Base-by-base conservation (phyloP, 1,284 basidiomycete species). In the Puccinia horiana region DNA sequence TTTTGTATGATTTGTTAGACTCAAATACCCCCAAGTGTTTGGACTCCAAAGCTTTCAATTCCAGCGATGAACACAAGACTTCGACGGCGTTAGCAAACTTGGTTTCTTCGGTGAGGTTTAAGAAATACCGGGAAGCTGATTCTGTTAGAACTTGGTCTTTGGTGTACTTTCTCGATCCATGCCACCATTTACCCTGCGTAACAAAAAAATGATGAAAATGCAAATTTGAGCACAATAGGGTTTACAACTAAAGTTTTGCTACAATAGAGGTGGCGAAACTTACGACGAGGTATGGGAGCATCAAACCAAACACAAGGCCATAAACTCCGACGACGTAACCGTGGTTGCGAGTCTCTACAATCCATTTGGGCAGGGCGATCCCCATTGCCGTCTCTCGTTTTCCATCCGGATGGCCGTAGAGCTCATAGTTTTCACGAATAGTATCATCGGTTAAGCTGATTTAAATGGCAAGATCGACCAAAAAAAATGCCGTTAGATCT, bases 351-450 rank as follows among this genome's bases (percentile, higher is more conserved):
- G 93, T 91, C 86, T 96, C 95, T 78, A 99, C 90, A 82, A 99
- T 92, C 95, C 96, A 98, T 76, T 91, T 90, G 0, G 97, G 97
- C 23, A 99, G 90, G 0, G 97, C 97, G 85, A 99, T 97, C 83
- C 96, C 96, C 91, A 96, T 95, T 69, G 93, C 92, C 82, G 96
- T 90, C 86, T 96, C 94, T 87, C 98, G 94, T 49, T 94, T 93
- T 18, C 97, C 97, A 87, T 99, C 97, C 0, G 97, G 97, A 86
- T 99, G 94, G 5, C 96, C 96, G 85, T 94, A 98, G 72, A 93
- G 89, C 85, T 93, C 92, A 88, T 92, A 92, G 88, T 99, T 99
- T 86, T 93, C 92, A 72, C 95, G 93, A 82, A 94, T 96, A 1
- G 91, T 92, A 85, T 95, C 94, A 88, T 99, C 96, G 0, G 96